Evolutionary conservation across 495 filamentous ascomycete genomes (phyloP).

Genomic region (Aspergillus mulundensis): DNA sequence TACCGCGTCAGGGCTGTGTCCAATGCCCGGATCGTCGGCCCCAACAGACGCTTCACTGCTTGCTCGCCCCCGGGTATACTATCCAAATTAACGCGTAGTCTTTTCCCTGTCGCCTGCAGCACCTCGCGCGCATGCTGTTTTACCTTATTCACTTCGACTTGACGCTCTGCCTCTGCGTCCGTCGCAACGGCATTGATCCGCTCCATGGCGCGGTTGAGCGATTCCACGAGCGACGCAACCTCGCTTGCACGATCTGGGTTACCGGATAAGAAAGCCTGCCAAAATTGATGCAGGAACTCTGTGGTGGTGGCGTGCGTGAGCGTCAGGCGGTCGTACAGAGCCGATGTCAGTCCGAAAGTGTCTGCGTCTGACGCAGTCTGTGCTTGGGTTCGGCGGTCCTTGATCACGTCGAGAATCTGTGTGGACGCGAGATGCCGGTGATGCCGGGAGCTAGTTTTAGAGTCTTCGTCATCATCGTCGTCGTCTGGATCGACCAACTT

Average conservation of each 20-base stretch:
- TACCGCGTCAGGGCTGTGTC: constrained; percentile 62
- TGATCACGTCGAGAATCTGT: constrained; percentile 41
- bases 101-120: constrained; percentile 65
- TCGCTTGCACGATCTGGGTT: constrained; percentile 73
- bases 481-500: constrained; percentile 55
- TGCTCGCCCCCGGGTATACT: constrained; percentile 67
- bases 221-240: constrained; percentile 70
- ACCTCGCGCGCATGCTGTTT: constrained; percentile 66
- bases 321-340: constrained; percentile 66
- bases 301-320: constrained; percentile 88
- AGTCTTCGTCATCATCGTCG: constrained; percentile 49
- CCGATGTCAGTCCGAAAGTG: constrained; percentile 59
- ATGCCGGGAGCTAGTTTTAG: constrained; percentile 40
- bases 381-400: constrained; percentile 40
- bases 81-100: constrained; percentile 59
- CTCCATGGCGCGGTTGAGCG: constrained; percentile 68
- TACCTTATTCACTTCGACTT: constrained; percentile 51
- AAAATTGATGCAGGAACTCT: constrained; percentile 96
- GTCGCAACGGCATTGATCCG: constrained; percentile 77
- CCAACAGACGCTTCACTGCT: constrained; percentile 70
- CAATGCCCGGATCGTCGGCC: constrained; percentile 64
- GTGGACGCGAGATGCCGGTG: constrained; percentile 35
- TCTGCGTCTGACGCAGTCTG: constrained; percentile 30
- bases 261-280: constrained; percentile 81
- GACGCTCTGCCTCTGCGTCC: constrained; percentile 70